phyloP scores from a whole-genome alignment of 352 stramenopile genomes.

The Pythium volutum region DNA sequence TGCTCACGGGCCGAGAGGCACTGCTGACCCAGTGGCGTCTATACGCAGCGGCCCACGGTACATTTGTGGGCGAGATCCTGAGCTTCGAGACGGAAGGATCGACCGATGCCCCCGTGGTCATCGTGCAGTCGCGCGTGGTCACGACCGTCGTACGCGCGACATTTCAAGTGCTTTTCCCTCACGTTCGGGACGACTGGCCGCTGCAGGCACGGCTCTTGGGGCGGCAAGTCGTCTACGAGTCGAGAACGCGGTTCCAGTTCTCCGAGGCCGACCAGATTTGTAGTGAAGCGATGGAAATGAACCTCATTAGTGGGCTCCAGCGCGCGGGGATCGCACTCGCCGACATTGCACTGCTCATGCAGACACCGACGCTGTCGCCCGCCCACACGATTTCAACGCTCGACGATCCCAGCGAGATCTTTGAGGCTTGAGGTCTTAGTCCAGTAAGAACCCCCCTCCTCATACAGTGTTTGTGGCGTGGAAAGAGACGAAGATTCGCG shows the following conservation, averaged over 20 bases:
- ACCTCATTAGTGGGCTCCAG: conserved; percentile 2
- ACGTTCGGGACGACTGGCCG: neutral
- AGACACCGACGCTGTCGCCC: neutral
- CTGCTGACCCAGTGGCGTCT: neutral
- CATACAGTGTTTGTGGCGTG: no score
- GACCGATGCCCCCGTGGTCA: neutral
- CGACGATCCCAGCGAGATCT: neutral
- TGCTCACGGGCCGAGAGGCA: neutral
- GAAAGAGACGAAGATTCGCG: no score
- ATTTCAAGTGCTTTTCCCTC: neutral
- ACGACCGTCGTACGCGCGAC: neutral
- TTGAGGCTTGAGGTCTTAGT: no score
- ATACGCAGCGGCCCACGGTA: neutral
- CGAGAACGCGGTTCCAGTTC: conserved; percentile 15
- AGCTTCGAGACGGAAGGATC: neutral
- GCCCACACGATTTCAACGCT: neutral
- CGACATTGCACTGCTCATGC: neutral
- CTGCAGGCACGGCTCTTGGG: neutral
- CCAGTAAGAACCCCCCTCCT: no score
- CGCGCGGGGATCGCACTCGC: neutral
- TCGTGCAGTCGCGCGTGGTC: neutral
- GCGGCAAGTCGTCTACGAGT: conserved; percentile 16
- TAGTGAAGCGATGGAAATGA: neutral
- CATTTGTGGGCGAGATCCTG: neutral
- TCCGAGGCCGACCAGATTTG: neutral